These are phyloP conservation scores for Raffaelea ambrosiae DNA, from an alignment of 2,329 filamentous ascomycete genomes.

Conservation along the genomic window DNA sequence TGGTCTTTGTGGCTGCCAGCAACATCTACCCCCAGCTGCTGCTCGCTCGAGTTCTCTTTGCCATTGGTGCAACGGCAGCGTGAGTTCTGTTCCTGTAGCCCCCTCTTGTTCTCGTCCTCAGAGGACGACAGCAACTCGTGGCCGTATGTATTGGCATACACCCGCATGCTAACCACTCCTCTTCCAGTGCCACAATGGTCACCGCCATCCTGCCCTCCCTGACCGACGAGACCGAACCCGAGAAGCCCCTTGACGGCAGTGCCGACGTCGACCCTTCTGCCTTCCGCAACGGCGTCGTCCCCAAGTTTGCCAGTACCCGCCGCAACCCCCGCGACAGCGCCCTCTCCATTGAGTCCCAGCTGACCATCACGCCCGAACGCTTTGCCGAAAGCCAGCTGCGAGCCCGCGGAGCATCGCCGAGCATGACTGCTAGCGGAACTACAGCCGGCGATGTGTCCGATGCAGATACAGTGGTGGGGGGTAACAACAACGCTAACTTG, in stretches of 20 bases:
- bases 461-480: slow-evolving; percentile 3
- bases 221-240: slow-evolving; percentile 40
- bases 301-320: slow-evolving; percentile 22
- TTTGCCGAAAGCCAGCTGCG: slow-evolving; percentile 25
- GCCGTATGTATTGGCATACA: no score
- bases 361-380: slow-evolving; percentile 63
- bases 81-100: slow-evolving; percentile 30
- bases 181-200: slow-evolving; percentile 74
- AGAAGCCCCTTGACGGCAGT: slow-evolving; percentile 10
- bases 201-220: slow-evolving; percentile 80
- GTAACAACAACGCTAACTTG: slow-evolving; percentile 8
- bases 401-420: slow-evolving; percentile 15
- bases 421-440: slow-evolving; percentile 8
- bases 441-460: not conserved
- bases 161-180: not conserved
- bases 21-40: slow-evolving; percentile 87
- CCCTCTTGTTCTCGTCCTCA: not conserved
- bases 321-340: slow-evolving; percentile 46
- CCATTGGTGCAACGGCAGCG: slow-evolving; percentile 82
- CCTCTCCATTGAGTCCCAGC: slow-evolving; percentile 63
- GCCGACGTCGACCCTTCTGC: slow-evolving; percentile 70
- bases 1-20: slow-evolving; percentile 73
- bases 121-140: no score
- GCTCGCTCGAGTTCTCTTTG: slow-evolving; percentile 78
- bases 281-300: slow-evolving; percentile 44